Percentiles rank a stretch among this genome's conserved stretches.
phyloP scores from a whole-genome alignment of 202 grass and related monocot species.

The Elaeis oleifera region DNA sequence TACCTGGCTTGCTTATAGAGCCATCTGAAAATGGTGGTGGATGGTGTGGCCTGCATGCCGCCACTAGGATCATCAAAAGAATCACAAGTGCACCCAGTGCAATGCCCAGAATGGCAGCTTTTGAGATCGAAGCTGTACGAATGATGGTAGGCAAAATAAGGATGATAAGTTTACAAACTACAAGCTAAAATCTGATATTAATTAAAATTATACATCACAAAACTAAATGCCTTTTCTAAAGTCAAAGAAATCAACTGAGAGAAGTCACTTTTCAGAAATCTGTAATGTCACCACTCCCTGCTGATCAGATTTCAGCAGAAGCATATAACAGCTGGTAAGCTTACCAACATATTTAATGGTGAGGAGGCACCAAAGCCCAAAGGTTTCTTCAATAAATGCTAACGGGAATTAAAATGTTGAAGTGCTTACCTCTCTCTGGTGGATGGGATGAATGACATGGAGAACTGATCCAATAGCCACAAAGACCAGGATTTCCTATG shows the following conservation, averaged over 20 bases:
- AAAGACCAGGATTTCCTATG: conserved; percentile 81
- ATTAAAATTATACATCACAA: too few species aligned
- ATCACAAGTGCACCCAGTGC: conserved; percentile 76
- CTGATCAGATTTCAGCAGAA: too few species aligned
- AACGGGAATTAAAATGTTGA: neutral
- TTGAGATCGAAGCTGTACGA: conserved; percentile 63
- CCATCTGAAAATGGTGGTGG: conserved; percentile 58
- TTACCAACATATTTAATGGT: too few species aligned
- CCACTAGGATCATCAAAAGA: conserved; percentile 77
- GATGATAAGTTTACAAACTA: neutral
- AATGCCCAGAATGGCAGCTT: conserved; percentile 82
- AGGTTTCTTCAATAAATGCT: too few species aligned
- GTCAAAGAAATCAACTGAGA: too few species aligned
- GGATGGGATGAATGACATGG: conserved; percentile 38
- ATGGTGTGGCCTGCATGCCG: conserved; percentile 66
- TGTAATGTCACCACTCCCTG: too few species aligned
- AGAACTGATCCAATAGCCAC: conserved; percentile 80
- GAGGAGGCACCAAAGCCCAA: too few species aligned
- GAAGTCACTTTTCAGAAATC: too few species aligned
- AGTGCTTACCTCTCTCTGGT: conserved; percentile 44
- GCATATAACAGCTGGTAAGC: too few species aligned
- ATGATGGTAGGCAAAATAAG: conserved; percentile 3
- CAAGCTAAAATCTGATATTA: too few species aligned
- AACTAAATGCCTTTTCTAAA: too few species aligned
- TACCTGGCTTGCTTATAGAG: conserved; percentile 84